Conservation (phyloP, 176 grass and related monocot genomes). For the Oryza nivara region DNA sequence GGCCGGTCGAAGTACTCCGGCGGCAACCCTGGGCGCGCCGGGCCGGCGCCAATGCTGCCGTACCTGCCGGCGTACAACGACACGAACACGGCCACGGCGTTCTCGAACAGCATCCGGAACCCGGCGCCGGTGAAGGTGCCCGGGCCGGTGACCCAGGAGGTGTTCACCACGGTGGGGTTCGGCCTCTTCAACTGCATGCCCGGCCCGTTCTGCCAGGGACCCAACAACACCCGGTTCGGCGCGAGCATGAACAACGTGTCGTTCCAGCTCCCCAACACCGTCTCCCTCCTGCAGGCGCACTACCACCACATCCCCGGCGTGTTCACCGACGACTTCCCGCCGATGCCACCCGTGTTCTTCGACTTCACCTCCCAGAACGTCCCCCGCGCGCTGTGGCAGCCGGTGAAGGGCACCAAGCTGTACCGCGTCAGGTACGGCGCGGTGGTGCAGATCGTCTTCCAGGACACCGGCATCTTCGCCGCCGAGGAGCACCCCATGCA, state of each 20-base stretch:
- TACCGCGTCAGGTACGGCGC: constrained; percentile 70
- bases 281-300: constrained; percentile 69
- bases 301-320: constrained; percentile 67
- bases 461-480: constrained; percentile 78
- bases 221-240: constrained; percentile 67
- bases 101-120: constrained; percentile 65
- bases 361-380: constrained; percentile 75
- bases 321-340: constrained; percentile 80
- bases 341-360: constrained; percentile 67
- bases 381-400: constrained; percentile 69
- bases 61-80: constrained; percentile 73
- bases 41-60: constrained; percentile 56
- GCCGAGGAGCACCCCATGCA: constrained; percentile 92
- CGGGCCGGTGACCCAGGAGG: constrained; percentile 62
- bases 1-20: background rate
- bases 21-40: constrained; percentile 23
- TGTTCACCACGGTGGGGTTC: constrained; percentile 73
- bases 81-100: constrained; percentile 59
- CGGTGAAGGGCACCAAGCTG: constrained; percentile 57
- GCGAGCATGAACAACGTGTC: constrained; percentile 98
- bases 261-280: constrained; percentile 60
- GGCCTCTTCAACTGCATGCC: constrained; percentile 66
- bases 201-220: constrained; percentile 58
- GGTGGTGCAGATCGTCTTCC: constrained; percentile 77
- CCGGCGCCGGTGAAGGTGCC: constrained; percentile 61